Evolutionary conservation across 2,329 filamentous ascomycete genomes (phyloP).

Genomic region (Colletotrichum horii): DNA sequence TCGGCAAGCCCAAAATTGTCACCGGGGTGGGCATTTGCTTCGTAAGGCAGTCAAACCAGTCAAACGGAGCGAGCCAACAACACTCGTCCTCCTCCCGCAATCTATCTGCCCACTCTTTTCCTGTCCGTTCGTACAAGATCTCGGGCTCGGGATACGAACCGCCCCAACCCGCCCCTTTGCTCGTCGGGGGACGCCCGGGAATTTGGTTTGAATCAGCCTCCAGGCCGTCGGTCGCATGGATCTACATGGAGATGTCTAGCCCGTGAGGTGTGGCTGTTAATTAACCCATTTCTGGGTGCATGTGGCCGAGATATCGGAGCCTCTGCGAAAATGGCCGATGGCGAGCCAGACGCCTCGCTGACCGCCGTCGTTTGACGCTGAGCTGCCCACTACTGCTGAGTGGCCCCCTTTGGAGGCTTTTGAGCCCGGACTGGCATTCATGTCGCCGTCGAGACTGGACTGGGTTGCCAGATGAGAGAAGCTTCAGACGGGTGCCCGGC

Average conservation of each 20-base stretch:
- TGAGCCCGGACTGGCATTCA: not conserved
- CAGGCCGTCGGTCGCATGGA: constrained; percentile 1
- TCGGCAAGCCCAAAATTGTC: not conserved
- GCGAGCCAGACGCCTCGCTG: not conserved
- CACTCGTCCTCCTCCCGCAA: not conserved
- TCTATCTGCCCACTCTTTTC: not conserved
- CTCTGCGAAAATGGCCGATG: constrained; percentile 4
- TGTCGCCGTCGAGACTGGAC: not conserved
- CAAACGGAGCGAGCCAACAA: not conserved
- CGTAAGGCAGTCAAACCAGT: not conserved
- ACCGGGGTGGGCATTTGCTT: not conserved
- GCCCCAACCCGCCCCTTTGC: not conserved
- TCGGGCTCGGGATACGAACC: not conserved
- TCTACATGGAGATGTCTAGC: not conserved
- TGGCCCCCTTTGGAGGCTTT: not conserved
- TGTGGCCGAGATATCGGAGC: constrained; percentile 8
- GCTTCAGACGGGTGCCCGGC: not conserved
- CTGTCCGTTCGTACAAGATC: not conserved
- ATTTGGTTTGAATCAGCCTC: not conserved
- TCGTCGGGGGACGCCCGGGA: not conserved
- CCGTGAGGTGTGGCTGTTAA: constrained; percentile 7
- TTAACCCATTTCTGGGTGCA: constrained; percentile 3
- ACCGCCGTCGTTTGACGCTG: constrained; percentile 1
- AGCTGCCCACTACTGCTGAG: not conserved
- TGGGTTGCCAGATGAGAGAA: not conserved